Base-by-base conservation (phyloP, 805 yeast genomes). In the Teunomyces pallodes region DNA sequence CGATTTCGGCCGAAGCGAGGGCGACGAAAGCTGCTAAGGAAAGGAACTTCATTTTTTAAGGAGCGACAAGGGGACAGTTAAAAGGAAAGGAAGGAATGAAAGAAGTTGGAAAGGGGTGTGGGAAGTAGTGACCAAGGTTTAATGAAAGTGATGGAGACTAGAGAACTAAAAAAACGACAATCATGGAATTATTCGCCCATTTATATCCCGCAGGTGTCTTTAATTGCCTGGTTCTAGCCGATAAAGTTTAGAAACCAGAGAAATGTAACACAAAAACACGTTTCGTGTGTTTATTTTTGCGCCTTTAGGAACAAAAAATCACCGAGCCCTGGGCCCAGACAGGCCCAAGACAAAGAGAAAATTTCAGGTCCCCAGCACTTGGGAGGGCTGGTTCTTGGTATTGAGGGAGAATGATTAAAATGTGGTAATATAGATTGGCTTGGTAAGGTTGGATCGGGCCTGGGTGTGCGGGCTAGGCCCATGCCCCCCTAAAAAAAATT, bases 1-100 rank as follows among this genome's bases (percentile, higher is more conserved):
- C 60, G 14, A 62, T 57, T 31, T 57, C 44, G 17, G 69, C 67
- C n/a, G 56, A 42, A 10, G 55, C 63, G 27, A 53, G 31, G 35
- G 60, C 42, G 45, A 56, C 55, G 43, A 62, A 46, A 14, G 67
- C 47, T 30, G 65, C 53, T 33, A 62, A 55, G 40, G 53, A 51
- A 5, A 54, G 48, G 46, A 61, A 58, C 53, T 57, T 59, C 66
- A 62, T 62, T 32, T 20, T 24, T 24, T 42, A 29, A 33, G 14
- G 45, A 36, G 42, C 42, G 49, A 50, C 6, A 20, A 20, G 24
- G 24, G 24, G 24, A 20, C 24, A 20, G 6, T 20, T 20, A 20
- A 20, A 20, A 20, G 24, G 24, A 20, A 51, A 33, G 32, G 38
- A 32, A 13, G 29, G 40, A 33, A 14, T 10, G 36, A n/a, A 13